Percentiles rank a stretch among this genome's conserved stretches.
These are phyloP conservation scores for Sclerotinia borealis DNA, from an alignment of 2,329 filamentous ascomycete species.

Conservation along the genomic window DNA sequence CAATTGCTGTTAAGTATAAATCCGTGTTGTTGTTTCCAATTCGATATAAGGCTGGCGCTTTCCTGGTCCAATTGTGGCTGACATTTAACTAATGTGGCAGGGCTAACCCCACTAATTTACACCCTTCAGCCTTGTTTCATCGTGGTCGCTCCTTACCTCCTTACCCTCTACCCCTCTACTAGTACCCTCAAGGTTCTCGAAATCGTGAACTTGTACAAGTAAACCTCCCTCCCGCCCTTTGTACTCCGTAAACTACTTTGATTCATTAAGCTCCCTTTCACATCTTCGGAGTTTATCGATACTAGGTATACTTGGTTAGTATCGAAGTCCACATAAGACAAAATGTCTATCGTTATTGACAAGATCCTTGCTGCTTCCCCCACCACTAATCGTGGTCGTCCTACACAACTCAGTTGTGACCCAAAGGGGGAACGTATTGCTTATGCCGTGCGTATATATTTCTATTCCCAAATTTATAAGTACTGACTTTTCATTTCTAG, in stretches of 20 bases:
- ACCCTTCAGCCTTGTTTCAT: slow-evolving; percentile 8
- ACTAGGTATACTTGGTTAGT: too few relatives aligned
- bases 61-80: background rate
- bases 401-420: slow-evolving; percentile 83
- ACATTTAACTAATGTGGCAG: background rate
- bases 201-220: background rate
- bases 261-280: background rate
- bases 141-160: too few relatives aligned
- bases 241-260: background rate
- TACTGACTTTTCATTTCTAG: slow-evolving; percentile 39
- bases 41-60: background rate
- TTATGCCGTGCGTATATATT: slow-evolving; percentile 65
- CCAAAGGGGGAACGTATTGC: slow-evolving; percentile 85
- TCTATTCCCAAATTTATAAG: background rate
- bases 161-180: too few relatives aligned
- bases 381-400: slow-evolving; percentile 74
- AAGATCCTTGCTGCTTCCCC: slow-evolving; percentile 82
- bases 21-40: background rate
- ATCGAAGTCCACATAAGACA: background rate
- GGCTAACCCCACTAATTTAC: slow-evolving; percentile 1
- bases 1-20: too few relatives aligned
- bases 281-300: background rate
- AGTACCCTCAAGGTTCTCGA: background rate
- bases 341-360: slow-evolving; percentile 48
- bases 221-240: background rate